Conservation (phyloP, 371 early-diverging fungal genomes). For the Mortierella sp. region DNA sequence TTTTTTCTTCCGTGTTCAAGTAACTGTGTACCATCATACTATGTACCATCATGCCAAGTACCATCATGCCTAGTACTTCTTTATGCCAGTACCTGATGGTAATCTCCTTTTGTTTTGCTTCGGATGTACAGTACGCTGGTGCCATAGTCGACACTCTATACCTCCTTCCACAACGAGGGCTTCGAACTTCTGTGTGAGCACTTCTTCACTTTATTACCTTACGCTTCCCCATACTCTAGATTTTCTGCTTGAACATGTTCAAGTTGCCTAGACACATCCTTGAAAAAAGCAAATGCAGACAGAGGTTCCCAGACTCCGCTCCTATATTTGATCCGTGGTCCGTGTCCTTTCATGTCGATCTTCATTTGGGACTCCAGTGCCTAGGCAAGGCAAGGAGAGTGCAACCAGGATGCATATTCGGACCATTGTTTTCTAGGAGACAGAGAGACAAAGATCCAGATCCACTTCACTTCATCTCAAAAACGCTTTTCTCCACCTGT, state of each 20-base stretch:
- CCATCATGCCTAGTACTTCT: too few species aligned
- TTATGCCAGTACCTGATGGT: neutral
- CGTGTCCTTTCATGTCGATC: neutral
- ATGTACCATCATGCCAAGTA: too few species aligned
- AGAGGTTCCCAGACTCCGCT: neutral
- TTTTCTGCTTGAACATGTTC: neutral
- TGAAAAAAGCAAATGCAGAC: neutral
- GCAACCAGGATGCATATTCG: neutral
- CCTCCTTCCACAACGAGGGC: neutral
- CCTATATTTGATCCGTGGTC: neutral
- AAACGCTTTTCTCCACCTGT: neutral
- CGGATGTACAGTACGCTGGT: neutral
- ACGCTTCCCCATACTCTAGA: too few species aligned
- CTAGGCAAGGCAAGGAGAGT: too few species aligned
- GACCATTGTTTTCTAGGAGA: neutral
- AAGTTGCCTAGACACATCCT: neutral
- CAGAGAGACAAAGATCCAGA: neutral
- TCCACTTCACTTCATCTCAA: neutral
- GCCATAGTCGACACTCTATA: neutral
- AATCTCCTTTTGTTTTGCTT: neutral
- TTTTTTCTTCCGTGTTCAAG: neutral
- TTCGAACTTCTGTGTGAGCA: neutral
- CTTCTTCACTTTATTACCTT: too few species aligned
- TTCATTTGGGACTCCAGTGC: too few species aligned
- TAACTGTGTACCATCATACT: too few species aligned